Evolutionary conservation across 179 eudicot species (phyloP).

Genomic region (Pouteria campechiana): DNA sequence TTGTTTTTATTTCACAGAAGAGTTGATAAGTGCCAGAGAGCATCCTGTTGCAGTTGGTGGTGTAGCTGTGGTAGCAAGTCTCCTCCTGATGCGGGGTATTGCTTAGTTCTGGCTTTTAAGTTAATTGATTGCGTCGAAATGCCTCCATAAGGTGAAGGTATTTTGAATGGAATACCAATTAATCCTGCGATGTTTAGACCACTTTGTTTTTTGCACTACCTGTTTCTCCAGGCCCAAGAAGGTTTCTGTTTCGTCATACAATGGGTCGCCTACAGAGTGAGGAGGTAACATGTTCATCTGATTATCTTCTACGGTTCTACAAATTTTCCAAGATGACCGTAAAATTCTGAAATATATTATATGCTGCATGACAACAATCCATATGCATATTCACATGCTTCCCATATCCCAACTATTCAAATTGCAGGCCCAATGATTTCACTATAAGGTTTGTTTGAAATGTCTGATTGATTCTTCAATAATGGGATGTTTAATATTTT

Average conservation of each 20-base stretch:
- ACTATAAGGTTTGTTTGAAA: no score
- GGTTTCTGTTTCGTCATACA: constrained; percentile 75
- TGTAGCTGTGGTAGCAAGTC: constrained; percentile 35
- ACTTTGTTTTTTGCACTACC: no score
- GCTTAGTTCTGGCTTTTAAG: neutral
- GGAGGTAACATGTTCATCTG: constrained; percentile 46
- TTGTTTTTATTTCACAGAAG: constrained; percentile 23
- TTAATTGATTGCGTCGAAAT: neutral
- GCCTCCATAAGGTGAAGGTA: no score
- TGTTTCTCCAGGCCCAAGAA: constrained; percentile 76
- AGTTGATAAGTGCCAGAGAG: constrained; percentile 35
- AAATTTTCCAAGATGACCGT: neutral
- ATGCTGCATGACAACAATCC: no score
- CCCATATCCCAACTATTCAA: no score
- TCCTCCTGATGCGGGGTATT: constrained; percentile 52
- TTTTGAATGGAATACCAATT: no score
- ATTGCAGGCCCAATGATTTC: no score
- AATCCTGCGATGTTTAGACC: no score
- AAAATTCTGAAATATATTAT: no score
- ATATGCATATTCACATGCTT: no score
- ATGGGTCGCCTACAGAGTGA: constrained; percentile 86
- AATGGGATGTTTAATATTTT: no score
- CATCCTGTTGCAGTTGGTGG: constrained; percentile 47
- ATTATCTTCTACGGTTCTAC: neutral
- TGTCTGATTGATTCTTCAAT: no score